A percentile compares a stretch with the other conserved stretches of the same genome.
Conservation (phyloP, 129 eudicot genomes). For the Flaveria sonorensis region DNA sequence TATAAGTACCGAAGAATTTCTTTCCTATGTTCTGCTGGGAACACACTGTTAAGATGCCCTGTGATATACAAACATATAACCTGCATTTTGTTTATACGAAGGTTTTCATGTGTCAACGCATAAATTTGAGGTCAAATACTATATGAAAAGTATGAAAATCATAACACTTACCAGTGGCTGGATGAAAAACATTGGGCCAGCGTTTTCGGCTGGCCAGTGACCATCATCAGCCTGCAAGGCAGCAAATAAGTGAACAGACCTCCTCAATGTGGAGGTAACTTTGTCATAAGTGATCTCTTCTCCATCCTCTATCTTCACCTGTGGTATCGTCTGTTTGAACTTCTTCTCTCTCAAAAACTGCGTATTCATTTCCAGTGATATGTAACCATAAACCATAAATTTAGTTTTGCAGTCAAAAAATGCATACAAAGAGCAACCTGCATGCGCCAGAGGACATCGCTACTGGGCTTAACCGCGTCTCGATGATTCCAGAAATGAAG, state of each 20-base stretch:
- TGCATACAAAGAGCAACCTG: conserved; percentile 34
- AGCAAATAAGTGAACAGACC: conserved; percentile 50
- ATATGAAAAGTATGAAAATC: neutral
- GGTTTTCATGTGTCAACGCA: too few relatives aligned
- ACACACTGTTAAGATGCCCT: conserved; percentile 54
- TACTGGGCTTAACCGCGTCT: conserved; percentile 30
- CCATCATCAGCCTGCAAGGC: conserved; percentile 72
- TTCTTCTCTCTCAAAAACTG: conserved; percentile 63
- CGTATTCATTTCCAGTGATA: neutral
- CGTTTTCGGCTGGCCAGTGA: conserved; percentile 87
- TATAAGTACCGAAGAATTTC: conserved; percentile 60
- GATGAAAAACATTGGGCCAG: conserved; percentile 66
- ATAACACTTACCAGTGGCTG: conserved; percentile 53
- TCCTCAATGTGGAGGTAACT: conserved; percentile 45
- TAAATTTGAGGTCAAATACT: too few relatives aligned
- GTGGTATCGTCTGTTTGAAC: conserved; percentile 55
- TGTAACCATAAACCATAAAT: neutral
- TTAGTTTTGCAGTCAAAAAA: neutral
- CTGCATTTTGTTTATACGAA: conserved; percentile 34
- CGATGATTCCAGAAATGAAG: conserved; percentile 45
- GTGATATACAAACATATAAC: conserved; percentile 68
- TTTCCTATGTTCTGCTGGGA: conserved; percentile 46
- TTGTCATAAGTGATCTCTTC: conserved; percentile 57
- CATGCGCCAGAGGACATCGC: conserved; percentile 47
- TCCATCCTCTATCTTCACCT: conserved; percentile 58